Evolutionary conservation across 2,329 filamentous ascomycete genomes (phyloP), one percentile per base, ranked within the genome.

Genomic region (Fonsecaea pugnacius): DNA sequence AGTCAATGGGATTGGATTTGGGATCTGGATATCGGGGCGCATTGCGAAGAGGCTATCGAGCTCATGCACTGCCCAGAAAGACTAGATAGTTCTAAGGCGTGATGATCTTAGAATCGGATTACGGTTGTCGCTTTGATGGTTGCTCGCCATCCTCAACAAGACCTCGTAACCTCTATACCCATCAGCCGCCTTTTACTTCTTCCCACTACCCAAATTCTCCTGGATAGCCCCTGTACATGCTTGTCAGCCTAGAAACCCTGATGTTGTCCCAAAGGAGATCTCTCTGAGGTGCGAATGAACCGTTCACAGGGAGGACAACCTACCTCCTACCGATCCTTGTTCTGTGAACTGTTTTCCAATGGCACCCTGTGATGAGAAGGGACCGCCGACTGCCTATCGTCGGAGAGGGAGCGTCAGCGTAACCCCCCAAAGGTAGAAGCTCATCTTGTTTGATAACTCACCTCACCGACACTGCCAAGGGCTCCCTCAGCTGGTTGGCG

Each of bases 291-390:
- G 27, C 27, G 6, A 38, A 38, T 4, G 1, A 38, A 10, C 4
- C n/a, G 6, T 21, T 46, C 4, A 2, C 40, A 7, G 12, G 21
- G 12, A 48, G 21, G 21, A 21, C 5, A 27, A 24, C 73, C 75
- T n/a, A 77, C 58, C 75, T 5, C 75, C 77, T 58, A 78, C 73
- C 21, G 69, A 70, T 3, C 77, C 77, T 46, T 73, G 70, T 2
- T 69, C 67, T 32, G 73, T 77, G 68, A 78, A 78, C n/a, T 77
- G 73, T 66, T 78, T 75, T 16, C 77, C 77, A 58, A 78, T 74
- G 8, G 69, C 66, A 2, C 77, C 77, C 27, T 75, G 58, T 33
- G 71, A 72, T 33, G 73, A 71, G 24, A 79, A 72, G 1, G 76
- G 75, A 1, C 77, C 77, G 9, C 77, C 77, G 21, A 79, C 58